Evolutionary conservation across 116 monocot genomes (phyloP), one percentile per base, ranked within the genome.

Genomic region (Papilionanthe hybrid): DNA sequence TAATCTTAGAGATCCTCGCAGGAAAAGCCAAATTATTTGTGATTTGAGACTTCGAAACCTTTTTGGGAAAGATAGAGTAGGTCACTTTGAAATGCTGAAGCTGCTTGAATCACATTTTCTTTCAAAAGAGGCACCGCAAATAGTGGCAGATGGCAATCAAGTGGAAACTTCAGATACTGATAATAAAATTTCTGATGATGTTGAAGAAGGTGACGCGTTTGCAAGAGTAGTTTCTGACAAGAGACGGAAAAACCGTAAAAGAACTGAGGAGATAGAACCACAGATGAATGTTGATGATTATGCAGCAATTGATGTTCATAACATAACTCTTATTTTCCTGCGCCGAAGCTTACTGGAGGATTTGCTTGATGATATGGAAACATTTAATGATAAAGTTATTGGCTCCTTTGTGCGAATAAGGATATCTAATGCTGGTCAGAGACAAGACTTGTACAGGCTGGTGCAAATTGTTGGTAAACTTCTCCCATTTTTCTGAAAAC

Each of bases 51-150:
- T 99, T 50, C 81, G 87, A 56, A 92, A 84, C 57, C 83, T 99
- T 28, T 95, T 95, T 86, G 90, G 90, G 12, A 99, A 99, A 87
- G 81, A 84, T 75, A 89, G 93, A 75, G 99, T 99, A 12, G 99
- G 92, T 17, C 99, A 99, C 86, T 99, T 99, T 87, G 99, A 99
- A 88, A 99, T 99, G 99, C 78, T 99, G 53, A 93, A 95, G 80
- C 93, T 99, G 82, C 89, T 99, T 66, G 99, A 99, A 77, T 88
- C 85, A 57, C 99, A 99, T 72, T 95, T 92, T 87, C 86, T 92
- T 83, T 78, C 84, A 55, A 99, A 92, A 79, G 95, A 99, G 66
- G 58, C 83, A 57, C 84, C 92, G 72, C 88, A 90, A 41, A 60
- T 80, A 42, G 78, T 78, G 20, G 74, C 75, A n/a, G 89, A 87